Conservation (phyloP, 768 basidiomycete genomes). For the Rhodotorula taiwanensis region DNA sequence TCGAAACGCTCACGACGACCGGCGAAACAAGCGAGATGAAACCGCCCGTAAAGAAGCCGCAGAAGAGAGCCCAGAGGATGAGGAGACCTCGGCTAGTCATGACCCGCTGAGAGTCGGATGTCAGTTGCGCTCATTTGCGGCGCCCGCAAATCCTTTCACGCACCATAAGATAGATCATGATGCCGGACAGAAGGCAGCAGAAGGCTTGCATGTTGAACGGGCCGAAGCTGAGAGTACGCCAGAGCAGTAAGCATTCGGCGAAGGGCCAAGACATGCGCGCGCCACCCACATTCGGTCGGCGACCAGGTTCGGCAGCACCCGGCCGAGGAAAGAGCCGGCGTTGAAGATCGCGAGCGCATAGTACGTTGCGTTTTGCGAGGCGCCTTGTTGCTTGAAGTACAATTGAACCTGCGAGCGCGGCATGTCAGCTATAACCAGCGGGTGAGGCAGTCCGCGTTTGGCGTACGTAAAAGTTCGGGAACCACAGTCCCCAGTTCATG, state of each 20-base stretch:
- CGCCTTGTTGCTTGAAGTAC: slow-evolving; percentile 24
- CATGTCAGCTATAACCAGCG: too few relatives aligned
- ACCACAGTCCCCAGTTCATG: slow-evolving; percentile 42
- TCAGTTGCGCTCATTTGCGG: too few relatives aligned
- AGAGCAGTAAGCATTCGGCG: background rate
- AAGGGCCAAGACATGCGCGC: background rate
- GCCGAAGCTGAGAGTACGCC: background rate
- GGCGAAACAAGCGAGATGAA: slow-evolving; percentile 40
- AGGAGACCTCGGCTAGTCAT: background rate
- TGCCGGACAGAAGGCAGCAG: slow-evolving; percentile 33
- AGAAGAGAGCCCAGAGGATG: slow-evolving; percentile 11
- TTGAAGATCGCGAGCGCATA: slow-evolving; percentile 58
- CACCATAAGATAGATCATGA: slow-evolving; percentile 39
- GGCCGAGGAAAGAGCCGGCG: slow-evolving; percentile 57
- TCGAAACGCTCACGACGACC: slow-evolving; percentile 8
- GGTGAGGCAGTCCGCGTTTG: background rate
- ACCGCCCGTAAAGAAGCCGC: slow-evolving; percentile 42
- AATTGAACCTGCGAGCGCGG: slow-evolving; percentile 4
- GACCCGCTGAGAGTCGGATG: background rate
- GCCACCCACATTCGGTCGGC: slow-evolving; percentile 7
- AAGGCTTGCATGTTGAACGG: slow-evolving; percentile 11
- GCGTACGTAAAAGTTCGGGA: slow-evolving; percentile 46
- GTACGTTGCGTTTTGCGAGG: slow-evolving; percentile 6
- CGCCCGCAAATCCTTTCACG: too few relatives aligned
- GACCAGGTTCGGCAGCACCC: slow-evolving; percentile 49